Conservation (phyloP, 805 yeast genomes). For the Babjeviella inositovora region DNA sequence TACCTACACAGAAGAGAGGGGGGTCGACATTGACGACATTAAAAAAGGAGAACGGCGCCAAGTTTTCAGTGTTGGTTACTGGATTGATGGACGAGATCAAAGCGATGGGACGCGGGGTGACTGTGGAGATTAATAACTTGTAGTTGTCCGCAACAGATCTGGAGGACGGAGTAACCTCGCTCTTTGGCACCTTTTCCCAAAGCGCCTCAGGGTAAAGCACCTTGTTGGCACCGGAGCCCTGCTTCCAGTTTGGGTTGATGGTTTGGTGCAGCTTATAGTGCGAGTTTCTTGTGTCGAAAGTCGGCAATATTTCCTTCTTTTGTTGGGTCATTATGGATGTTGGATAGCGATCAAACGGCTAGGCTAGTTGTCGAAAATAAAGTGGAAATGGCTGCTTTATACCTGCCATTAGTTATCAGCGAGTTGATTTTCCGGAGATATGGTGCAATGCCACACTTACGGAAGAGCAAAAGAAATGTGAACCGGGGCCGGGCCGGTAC, state of each 20-base stretch:
- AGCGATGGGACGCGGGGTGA: conserved; percentile 18
- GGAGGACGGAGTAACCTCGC: conserved; percentile 28
- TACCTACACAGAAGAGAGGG: conserved; percentile 14
- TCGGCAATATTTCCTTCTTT: no score
- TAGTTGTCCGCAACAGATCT: conserved; percentile 13
- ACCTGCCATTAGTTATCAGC: no score
- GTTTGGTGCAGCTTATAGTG: no score
- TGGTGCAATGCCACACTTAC: no score
- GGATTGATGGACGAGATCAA: conserved; percentile 15
- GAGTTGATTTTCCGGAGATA: no score
- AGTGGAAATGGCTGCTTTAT: no score
- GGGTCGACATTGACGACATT: conserved; percentile 14
- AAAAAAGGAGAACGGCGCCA: conserved; percentile 20
- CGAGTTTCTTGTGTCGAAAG: no score
- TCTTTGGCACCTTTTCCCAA: conserved; percentile 27
- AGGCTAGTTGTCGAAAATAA: no score
- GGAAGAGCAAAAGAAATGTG: no score
- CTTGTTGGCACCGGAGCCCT: conserved; percentile 31
- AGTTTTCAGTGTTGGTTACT: conserved; percentile 9
- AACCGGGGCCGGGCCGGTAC: no score
- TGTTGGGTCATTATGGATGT: no score
- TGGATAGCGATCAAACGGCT: no score
- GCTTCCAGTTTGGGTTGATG: conserved; percentile 21
- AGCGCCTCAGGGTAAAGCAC: conserved; percentile 13
- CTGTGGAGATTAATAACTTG: conserved; percentile 11